Evolutionary conservation across 495 filamentous ascomycete species (phyloP).

Genomic region (Neurospora sp.): DNA sequence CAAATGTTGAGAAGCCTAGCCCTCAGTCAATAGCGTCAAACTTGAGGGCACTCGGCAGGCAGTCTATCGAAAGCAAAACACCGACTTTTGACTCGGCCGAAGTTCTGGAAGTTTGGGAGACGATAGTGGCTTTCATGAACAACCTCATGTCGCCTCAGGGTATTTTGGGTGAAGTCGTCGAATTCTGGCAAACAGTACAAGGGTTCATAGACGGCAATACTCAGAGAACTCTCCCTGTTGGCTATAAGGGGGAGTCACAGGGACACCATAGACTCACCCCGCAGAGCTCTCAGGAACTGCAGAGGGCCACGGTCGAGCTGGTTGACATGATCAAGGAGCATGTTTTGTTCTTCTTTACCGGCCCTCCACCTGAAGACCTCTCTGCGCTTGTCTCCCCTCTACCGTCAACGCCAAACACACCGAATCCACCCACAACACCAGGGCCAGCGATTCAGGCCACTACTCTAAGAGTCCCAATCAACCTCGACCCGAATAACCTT

Average conservation of each 20-base stretch:
- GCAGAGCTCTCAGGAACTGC: conserved; percentile 59
- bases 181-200: conserved; percentile 88
- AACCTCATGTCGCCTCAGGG: conserved; percentile 65
- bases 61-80: conserved; percentile 43
- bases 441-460: conserved; percentile 6
- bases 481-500: conserved; percentile 63
- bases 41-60: conserved; percentile 58
- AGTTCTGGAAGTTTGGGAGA: conserved; percentile 84
- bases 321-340: conserved; percentile 71
- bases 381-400: conserved; percentile 74
- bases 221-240: conserved; percentile 69
- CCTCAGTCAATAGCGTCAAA: conserved; percentile 58
- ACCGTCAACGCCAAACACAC: conserved; percentile 59
- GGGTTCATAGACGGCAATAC: conserved; percentile 82
- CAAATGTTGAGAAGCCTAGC: conserved; percentile 59
- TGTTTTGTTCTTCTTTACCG: conserved; percentile 73
- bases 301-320: conserved; percentile 69
- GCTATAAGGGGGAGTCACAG: conserved; percentile 74
- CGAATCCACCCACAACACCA: conserved; percentile 41
- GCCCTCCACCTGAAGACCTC: conserved; percentile 82
- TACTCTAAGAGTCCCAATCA: conserved; percentile 55
- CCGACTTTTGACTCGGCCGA: conserved; percentile 60
- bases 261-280: conserved; percentile 74
- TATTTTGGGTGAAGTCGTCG: conserved; percentile 76
- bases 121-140: conserved; percentile 60